Percentiles rank a stretch among this genome's conserved stretches.
Conservation (phyloP, 2,329 filamentous ascomycete genomes). For the Sclerotinia borealis region DNA sequence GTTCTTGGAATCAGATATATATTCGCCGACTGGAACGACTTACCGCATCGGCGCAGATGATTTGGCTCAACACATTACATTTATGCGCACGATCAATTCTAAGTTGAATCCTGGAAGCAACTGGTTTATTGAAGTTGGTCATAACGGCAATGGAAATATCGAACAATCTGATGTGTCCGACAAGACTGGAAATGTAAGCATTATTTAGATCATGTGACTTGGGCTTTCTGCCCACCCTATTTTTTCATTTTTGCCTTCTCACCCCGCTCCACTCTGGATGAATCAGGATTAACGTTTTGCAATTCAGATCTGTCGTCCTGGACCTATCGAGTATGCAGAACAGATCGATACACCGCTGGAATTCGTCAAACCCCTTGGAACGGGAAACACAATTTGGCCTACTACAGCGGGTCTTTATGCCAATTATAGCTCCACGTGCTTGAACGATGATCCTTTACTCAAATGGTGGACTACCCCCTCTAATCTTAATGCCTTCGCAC, state of each 20-base stretch:
- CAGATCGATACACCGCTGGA: constrained; percentile 42
- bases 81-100: constrained; percentile 37
- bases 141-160: constrained; percentile 51
- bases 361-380: constrained; percentile 43
- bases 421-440: constrained; percentile 35
- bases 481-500: constrained; percentile 49
- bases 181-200: constrained; percentile 16
- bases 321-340: constrained; percentile 40
- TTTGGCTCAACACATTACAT: constrained; percentile 41
- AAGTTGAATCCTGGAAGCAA: constrained; percentile 46
- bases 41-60: constrained; percentile 46
- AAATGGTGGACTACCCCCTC: constrained; percentile 46
- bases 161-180: constrained; percentile 36
- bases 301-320: constrained; percentile 18
- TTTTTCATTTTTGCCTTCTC: background rate
- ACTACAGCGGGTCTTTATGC: constrained; percentile 23
- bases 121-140: constrained; percentile 48
- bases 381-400: constrained; percentile 45
- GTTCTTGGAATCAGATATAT: constrained; percentile 48
- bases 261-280: background rate
- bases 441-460: constrained; percentile 43
- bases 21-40: constrained; percentile 38
- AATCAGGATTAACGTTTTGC: background rate
- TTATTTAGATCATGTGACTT: background rate
- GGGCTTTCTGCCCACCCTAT: background rate